Evolutionary conservation across 345 rosid species (phyloP), one percentile per base, ranked within the genome.

Genomic region (Linum tenue): DNA sequence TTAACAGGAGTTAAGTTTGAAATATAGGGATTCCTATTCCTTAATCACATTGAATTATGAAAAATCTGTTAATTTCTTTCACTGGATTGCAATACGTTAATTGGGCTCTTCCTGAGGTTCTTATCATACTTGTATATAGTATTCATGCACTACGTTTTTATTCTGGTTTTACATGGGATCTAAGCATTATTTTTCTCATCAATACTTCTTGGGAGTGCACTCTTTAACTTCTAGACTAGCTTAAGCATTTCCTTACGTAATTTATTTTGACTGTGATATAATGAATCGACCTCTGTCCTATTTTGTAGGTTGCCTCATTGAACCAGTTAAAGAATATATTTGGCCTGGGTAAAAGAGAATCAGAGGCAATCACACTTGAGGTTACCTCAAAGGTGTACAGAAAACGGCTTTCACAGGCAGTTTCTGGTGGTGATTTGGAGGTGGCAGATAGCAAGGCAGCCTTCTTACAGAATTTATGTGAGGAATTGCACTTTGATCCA

Each of bases 391-490:
- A 91, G 84, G 90, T 82, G 60, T 95, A 95, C 65, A 95, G 90
- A 66, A 91, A 83, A 77, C 78, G 91, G 62, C 96, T 95, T 76
- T 66, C 84, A 37, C 87, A 83, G 43, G 87, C 88, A 73, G 77
- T 91, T 63, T 72, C 94, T 69, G 73, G 82, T 73, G 91, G 99
- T 72, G 91, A 84, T 75, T 75, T 95, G 73, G 98, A 86, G 74
- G 77, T 79, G 66, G 94, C 94, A 41, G 96, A 86, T 70, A 91
- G 97, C 73, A 95, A 91, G 80, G 99, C 99, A 67, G 82, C 86
- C 76, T 95, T 84, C 80, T 95, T 91, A 50, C 99, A 91, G 72
- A 85, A 79, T 70, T 81, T 95, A 38, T 91, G 99, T 69, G 90
- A 83, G 55, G 94, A 95, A 70, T 74, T 91, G 78, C 85, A 79